These are phyloP conservation scores for Teratosphaeria nubilosa DNA, from an alignment of 2,329 filamentous ascomycete genomes.

Conservation along the genomic window DNA sequence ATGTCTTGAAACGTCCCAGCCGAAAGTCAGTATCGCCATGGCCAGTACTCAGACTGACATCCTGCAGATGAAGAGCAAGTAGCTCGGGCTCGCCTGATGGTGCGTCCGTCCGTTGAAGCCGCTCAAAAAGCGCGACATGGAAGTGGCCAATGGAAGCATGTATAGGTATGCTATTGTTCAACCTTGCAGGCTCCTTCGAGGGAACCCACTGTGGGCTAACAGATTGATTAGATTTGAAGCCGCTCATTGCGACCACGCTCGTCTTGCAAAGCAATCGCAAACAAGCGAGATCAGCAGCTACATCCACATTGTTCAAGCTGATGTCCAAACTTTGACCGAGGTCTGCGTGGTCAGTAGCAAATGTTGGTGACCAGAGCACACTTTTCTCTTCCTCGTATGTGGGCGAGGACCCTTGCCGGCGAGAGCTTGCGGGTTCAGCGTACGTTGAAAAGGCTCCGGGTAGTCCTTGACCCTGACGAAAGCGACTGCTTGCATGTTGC, in stretches of 20 bases:
- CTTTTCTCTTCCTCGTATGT: background rate
- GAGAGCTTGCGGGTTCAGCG: constrained; percentile 31
- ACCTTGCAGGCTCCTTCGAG: background rate
- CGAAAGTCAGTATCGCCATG: constrained; percentile 1
- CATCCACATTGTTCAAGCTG: background rate
- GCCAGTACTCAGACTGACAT: background rate
- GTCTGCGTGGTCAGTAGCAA: background rate
- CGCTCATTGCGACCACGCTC: background rate
- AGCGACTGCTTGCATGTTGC: background rate
- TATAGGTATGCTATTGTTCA: background rate
- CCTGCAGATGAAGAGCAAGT: background rate
- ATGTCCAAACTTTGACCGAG: background rate
- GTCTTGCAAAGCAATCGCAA: background rate
- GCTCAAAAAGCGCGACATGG: background rate
- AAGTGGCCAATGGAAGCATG: background rate
- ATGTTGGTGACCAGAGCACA: background rate
- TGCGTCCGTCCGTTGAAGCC: background rate
- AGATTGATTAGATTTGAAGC: background rate
- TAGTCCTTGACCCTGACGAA: constrained; percentile 16
- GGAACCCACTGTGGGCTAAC: background rate
- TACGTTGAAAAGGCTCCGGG: constrained; percentile 41
- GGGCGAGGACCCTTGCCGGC: constrained; percentile 12
- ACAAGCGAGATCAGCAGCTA: background rate
- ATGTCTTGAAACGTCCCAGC: constrained; percentile 9
- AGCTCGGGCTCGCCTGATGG: background rate